These are phyloP conservation scores for Quercus parvula DNA, from an alignment of 306 rosid genomes.

Conservation along the genomic window DNA sequence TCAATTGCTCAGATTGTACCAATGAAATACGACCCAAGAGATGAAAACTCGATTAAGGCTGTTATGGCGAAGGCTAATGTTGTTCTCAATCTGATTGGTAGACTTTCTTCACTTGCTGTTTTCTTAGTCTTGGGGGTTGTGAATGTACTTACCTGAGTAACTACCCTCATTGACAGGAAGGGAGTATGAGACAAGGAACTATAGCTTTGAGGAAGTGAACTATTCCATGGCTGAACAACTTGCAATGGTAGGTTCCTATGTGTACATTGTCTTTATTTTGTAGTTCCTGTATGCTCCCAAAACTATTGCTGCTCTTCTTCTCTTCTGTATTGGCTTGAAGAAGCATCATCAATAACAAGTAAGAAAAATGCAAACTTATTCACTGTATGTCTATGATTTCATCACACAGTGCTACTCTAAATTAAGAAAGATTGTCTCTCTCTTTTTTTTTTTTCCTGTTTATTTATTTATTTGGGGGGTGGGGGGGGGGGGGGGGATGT, in stretches of 20 bases:
- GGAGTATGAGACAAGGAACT: conserved; percentile 95
- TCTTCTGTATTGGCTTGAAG: not conserved
- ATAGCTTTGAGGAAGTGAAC: conserved; percentile 91
- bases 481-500: not conserved
- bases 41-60: conserved; percentile 91
- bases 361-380: not conserved
- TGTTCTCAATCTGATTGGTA: conserved; percentile 95
- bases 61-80: conserved; percentile 97
- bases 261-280: not conserved
- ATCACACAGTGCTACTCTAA: not conserved
- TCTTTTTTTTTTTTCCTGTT: too few relatives aligned
- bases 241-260: conserved; percentile 51
- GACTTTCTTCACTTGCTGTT: conserved; percentile 1
- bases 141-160: conserved; percentile 23
- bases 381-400: not conserved
- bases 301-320: not conserved
- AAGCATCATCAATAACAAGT: not conserved
- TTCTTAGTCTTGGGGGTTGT: conserved; percentile 4
- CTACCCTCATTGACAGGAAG: conserved; percentile 66
- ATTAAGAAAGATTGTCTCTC: not conserved
- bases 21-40: conserved; percentile 94
- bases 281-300: not conserved
- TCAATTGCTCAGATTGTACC: conserved; percentile 74
- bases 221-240: conserved; percentile 87
- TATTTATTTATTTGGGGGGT: not conserved